Evolutionary conservation across 805 yeast genomes (phyloP), one percentile per base, ranked within the genome.

Genomic region (Wickerhamomyces alni): DNA sequence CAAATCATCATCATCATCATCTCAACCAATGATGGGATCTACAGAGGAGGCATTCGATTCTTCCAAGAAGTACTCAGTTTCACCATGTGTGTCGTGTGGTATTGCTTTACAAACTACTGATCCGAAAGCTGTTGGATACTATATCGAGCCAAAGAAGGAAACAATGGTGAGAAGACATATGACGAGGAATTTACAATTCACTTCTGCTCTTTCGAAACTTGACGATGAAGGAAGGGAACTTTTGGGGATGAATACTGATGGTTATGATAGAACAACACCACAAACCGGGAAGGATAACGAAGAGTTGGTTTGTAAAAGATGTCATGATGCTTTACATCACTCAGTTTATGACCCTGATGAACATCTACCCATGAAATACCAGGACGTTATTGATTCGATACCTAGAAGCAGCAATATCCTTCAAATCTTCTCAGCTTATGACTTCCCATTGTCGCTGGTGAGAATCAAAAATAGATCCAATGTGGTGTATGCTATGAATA

Each of bases 381-480:
- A 56, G 2, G 57, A 61, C 5, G 58, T 70, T 2, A 37, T 66
- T 40, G 46, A 49, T 5, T 36, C 40, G 3, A 47, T 65, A 17
- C 87, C 80, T 3, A 51, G 49, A 4, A 48, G 58, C 25, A 70
- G 75, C 4, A 67, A 68, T 8, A 48, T 82, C 1, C 70, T 81
- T 3, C 80, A 82, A 52, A 76, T 84, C 2, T 64, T 82, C 9
- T 80, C 83, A 27, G 77, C 83, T 1, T 57, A 71, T 12, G 95
- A 86, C 47, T 85, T 86, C 53, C 96, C 96, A 1, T 61, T 82
- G 30, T 54, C 58, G 1, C 31, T 55, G 11, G 52, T 55, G 5
- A 42, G 51, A 9, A 29, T 48, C 17, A 19, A 29, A 21, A 45
- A 54, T 2, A 43, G 58, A 18, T 50, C 55, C 9, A 42, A 50